Evolutionary conservation across 192 early-diverging fungal genomes (phyloP), one percentile per base, ranked within the genome.

Genomic region (Coemansia guatemalensis): DNA sequence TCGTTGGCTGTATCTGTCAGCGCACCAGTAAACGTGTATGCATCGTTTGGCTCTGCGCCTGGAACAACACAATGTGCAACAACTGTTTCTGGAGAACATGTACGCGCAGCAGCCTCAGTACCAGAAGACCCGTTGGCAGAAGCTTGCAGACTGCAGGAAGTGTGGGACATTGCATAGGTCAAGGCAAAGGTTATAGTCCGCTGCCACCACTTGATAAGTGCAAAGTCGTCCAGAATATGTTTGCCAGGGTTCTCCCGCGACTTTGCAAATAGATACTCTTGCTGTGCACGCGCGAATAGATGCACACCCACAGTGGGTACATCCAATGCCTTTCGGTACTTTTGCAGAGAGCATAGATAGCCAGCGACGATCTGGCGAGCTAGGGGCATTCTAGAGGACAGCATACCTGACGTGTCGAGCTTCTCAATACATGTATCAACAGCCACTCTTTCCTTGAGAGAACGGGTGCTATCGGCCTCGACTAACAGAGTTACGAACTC

Each of bases 231-330:
- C 24, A 93, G 78, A 27, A 81, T 61, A n/a, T 67, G 82, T 41
- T 95, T 95, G 3, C 48, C 53, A 9, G 71, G 47, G 65, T 92
- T 93, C 32, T 85, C 56, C 41, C 79, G 71, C 9, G 92, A 93
- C 25, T 83, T 64, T 26, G 85, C 82, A 85, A 95, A 95, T 9
- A 95, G 73, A 56, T 95, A 95, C 60, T 90, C 87, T 14, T 92
- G 92, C 70, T 95, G 93, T 6, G 92, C 76, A 4, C 93, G 85
- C 8, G 92, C 93, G 83, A 94, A 95, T 25, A 93, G 56, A 62
- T 89, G 75, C 8, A 90, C 55, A 6, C 64, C 65, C 8, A 73
- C 64, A 1, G 58, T 27, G 12, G 58, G 25, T 5, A 69, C 30
- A 12, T 50, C 57, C 24, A 54, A 12, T 11, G 68, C 59, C 23